phyloP scores from a whole-genome alignment of 257 asterid species.

The Eustoma russellianum region DNA sequence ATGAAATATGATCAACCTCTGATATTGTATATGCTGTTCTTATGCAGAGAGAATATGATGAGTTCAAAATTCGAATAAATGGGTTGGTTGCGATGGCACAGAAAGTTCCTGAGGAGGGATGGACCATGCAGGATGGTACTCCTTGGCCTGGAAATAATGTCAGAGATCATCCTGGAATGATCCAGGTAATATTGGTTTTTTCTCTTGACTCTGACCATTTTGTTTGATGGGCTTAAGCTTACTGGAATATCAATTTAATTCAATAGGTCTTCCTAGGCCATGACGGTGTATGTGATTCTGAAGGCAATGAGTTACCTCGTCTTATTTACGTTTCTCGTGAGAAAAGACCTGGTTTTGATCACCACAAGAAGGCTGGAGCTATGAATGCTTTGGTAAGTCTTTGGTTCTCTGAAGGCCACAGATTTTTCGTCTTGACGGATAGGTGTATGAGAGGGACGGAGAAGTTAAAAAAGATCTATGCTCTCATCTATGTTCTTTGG shows the following conservation, averaged over 20 bases:
- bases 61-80: conserved; percentile 77
- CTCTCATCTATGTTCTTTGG: conserved; percentile 1
- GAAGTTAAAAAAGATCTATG: not conserved
- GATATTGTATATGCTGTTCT: conserved; percentile 1
- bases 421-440: not conserved
- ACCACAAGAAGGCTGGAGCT: conserved; percentile 97
- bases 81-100: conserved; percentile 81
- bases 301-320: conserved; percentile 87
- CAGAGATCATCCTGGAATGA: conserved; percentile 99
- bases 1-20: not conserved
- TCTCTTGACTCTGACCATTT: not conserved
- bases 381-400: conserved; percentile 92
- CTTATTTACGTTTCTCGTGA: conserved; percentile 96
- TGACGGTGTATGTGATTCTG: conserved; percentile 73
- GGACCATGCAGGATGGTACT: conserved; percentile 99
- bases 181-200: conserved; percentile 48
- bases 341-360: conserved; percentile 95
- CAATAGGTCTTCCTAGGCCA: conserved; percentile 83
- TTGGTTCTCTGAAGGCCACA: not conserved
- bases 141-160: conserved; percentile 97
- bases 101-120: conserved; percentile 96
- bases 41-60: conserved; percentile 88
- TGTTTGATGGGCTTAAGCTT: not conserved
- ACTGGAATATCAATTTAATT: conserved; percentile 9
- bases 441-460: not conserved